A percentile compares a stretch with the other conserved stretches of the same genome.
Evolutionary conservation across 2,329 filamentous ascomycete genomes (phyloP).

Genomic region (Parasarocladium wereldwijsianum): DNA sequence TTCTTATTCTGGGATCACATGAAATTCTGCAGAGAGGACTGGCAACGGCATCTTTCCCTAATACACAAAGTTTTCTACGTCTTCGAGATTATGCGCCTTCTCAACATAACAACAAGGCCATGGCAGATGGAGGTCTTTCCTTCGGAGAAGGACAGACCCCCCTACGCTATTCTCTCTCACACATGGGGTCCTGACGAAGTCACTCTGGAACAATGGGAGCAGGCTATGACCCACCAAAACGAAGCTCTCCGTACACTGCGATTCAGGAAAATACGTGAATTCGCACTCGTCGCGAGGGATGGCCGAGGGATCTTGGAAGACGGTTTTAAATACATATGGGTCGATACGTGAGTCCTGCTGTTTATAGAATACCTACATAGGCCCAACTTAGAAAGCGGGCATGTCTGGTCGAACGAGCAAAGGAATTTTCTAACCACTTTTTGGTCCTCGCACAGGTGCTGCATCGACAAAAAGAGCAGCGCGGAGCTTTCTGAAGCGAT

Average conservation of each 20-base stretch:
- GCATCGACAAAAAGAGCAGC: constrained; percentile 12
- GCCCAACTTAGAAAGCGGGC: too few relatives aligned
- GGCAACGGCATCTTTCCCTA: too few relatives aligned
- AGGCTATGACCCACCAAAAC: not conserved
- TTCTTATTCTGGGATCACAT: too few relatives aligned
- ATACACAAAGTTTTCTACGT: too few relatives aligned
- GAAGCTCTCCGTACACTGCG: constrained; percentile 12
- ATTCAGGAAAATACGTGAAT: constrained; percentile 1
- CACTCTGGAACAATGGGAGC: constrained; percentile 10
- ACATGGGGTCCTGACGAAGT: constrained; percentile 18
- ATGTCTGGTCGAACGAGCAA: too few relatives aligned
- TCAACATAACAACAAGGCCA: constrained; percentile 11
- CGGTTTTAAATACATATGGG: constrained; percentile 11
- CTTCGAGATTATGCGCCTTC: constrained; percentile 14
- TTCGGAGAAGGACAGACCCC: constrained; percentile 6
- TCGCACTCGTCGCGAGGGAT: too few relatives aligned
- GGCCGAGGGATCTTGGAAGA: too few relatives aligned
- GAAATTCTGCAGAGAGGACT: too few relatives aligned
- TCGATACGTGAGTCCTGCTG: constrained; percentile 6
- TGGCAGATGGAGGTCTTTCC: constrained; percentile 10
- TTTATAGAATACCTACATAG: not conserved
- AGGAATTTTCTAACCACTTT: too few relatives aligned
- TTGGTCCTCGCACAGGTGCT: constrained; percentile 10
- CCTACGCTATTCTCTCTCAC: constrained; percentile 21
- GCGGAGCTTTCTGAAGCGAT: constrained; percentile 13